A percentile compares a stretch with the other conserved stretches of the same genome.
Evolutionary conservation across 2,329 filamentous ascomycete genomes (phyloP).

Genomic region (Colletotrichum ledebouriae): DNA sequence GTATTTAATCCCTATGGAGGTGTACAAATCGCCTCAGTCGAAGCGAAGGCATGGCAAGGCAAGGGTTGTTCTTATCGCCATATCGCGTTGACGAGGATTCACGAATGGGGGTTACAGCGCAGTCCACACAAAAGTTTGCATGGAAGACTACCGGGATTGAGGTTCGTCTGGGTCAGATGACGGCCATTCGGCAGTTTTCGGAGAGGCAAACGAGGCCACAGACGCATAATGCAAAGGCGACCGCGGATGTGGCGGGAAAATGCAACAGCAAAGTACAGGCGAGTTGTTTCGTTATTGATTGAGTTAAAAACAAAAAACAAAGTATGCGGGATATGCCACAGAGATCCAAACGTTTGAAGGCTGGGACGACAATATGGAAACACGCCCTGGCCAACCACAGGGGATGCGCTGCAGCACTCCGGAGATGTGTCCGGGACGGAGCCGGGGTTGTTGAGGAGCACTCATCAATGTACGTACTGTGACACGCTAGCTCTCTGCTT

Average conservation of each 20-base stretch:
- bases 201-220: neutral
- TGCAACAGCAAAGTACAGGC: no score
- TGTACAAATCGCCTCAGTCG: constrained; percentile 29
- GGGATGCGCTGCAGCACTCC: constrained; percentile 25
- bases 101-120: constrained; percentile 25
- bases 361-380: constrained; percentile 25
- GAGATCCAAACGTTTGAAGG: neutral
- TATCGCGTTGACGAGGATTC: constrained; percentile 3
- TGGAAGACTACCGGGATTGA: constrained; percentile 23
- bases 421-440: constrained; percentile 35
- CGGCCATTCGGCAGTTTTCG: constrained; percentile 20
- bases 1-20: no score
- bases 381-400: constrained; percentile 1
- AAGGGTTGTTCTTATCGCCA: neutral
- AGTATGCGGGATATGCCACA: neutral
- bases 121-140: constrained; percentile 14
- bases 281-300: no score
- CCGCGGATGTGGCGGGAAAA: no score
- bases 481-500: constrained; percentile 12
- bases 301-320: neutral
- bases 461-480: neutral
- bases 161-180: constrained; percentile 29
- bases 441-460: constrained; percentile 20
- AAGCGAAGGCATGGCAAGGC: constrained; percentile 21
- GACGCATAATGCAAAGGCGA: no score